Evolutionary conservation across 768 basidiomycete species (phyloP), one percentile per base, ranked within the genome.

Genomic region (Cytidiella melzeri): DNA sequence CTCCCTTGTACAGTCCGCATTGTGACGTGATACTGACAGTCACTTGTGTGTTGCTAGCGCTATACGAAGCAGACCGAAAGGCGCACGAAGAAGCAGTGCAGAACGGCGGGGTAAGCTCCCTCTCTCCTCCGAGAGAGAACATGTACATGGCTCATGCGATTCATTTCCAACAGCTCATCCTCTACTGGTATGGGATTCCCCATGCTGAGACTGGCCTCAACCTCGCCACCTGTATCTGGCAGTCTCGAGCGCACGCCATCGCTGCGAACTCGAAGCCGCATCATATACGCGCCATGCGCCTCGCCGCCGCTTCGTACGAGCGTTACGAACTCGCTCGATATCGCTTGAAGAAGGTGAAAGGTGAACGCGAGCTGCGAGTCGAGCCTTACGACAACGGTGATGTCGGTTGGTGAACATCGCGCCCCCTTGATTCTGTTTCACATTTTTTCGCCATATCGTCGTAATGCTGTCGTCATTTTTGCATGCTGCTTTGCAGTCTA

Each of bases 141-240:
- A 7, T 6, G 26, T 10, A 23, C 54, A 18, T 21, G 11, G 21
- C 41, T 42, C 20, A 39, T 27, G 20, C 45, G 18, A 18, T 44
- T 37, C 56, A n/a, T 34, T 34, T 7, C 30, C 19, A 42, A 36
- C 50, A 90, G 80, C 72, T 97, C 26, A 77, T 96, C 45, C 72
- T 94, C 63, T 97, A 97, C 65, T 97, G 95, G 94, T 94, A 92
- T 57, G 93, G 93, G 9, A 75, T 84, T 25, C 93, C 93, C 1
- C 70, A 89, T 56, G 75, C 75, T 43, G 63, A 72, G 30, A 87
- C 87, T 0, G 83, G 92, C 1, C 72, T 87, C 67, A 97, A 97
- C 65, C 79, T 96, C 47, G 92, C 94, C 6, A 96, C 93, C 15
- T 97, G 94, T 69, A 85, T 98, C 37, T 98, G 95, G 94, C 84